These are phyloP conservation scores for Digitaria exilis DNA, from an alignment of 202 grass and related monocot genomes.

Conservation along the genomic window DNA sequence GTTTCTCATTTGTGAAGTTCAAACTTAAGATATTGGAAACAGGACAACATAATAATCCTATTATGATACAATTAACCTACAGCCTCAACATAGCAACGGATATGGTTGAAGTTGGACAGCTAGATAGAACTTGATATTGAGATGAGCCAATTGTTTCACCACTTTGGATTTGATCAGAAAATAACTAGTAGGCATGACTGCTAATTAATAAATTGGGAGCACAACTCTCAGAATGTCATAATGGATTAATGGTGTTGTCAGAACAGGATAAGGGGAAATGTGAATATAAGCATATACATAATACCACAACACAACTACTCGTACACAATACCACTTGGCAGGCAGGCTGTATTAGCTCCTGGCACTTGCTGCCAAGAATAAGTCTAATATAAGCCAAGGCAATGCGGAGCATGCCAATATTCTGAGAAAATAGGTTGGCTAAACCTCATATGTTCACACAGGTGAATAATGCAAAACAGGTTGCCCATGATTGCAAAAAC, in stretches of 20 bases:
- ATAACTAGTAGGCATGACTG: neutral
- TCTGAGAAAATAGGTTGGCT: neutral
- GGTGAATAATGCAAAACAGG: neutral
- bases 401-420: neutral
- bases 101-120: neutral
- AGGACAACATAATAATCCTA: neutral
- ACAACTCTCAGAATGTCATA: slow-evolving; percentile 15
- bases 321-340: neutral
- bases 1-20: neutral
- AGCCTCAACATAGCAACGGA: neutral
- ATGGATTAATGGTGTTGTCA: neutral
- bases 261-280: neutral
- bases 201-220: neutral
- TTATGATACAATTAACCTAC: neutral
- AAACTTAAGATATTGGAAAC: neutral
- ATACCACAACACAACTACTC: neutral
- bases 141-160: neutral
- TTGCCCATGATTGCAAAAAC: neutral
- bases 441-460: neutral
- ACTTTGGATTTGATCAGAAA: neutral
- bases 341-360: neutral
- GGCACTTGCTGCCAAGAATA: neutral
- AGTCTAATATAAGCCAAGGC: no score
- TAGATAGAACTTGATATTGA: neutral
- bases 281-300: neutral